Base-by-base conservation (phyloP, 2,329 filamentous ascomycete species). In the Diaporthe sp. region DNA sequence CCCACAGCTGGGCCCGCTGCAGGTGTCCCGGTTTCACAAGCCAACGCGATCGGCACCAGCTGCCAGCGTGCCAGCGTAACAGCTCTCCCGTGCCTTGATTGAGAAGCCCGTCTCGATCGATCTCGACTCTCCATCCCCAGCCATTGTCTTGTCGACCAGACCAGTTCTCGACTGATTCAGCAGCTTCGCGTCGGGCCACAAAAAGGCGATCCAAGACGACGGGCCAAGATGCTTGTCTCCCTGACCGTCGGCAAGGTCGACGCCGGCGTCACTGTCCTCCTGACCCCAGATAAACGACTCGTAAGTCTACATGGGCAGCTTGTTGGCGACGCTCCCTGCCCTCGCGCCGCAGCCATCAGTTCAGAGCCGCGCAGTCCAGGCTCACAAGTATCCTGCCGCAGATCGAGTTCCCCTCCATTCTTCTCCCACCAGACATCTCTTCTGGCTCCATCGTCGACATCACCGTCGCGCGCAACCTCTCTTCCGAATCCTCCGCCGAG, bases 171-270 rank as follows among this genome's bases (percentile, higher is more conserved):
- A 55, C 17, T 22, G 25, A 7, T 27, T 37, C 59, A 47, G 55
- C 55, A 59, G n/a, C 27, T 51, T 39, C 32, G 32, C 10, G 27
- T 19, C 53, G n/a, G 56, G 25, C 56, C 35, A 42, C 37, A 50
- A 53, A 53, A 10, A 42, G 55, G 69, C 69, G 69, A 71, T 42
- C 58, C 69, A 71, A 63, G 44, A 61, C 56, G 71, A 58, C 50
- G 65, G 72, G 72, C 71, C 79, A 89, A 83, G 68, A 98, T 99
- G 97, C 90, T 98, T 81, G 94, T 99, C 85, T 98, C 97, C 78
- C 90, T 99, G 82, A 98, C 96, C 68, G 97, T 99, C 85, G 97
- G 97, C 88, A 99, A 99, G 88, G 97, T 99, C 85, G 97, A 99
- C 85, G 97, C 97, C 81, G 97, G 97, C 85, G 96, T 99, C 82